These are phyloP conservation scores for Penicillium sp. DNA, from an alignment of 2,329 filamentous ascomycete genomes.

Conservation along the genomic window DNA sequence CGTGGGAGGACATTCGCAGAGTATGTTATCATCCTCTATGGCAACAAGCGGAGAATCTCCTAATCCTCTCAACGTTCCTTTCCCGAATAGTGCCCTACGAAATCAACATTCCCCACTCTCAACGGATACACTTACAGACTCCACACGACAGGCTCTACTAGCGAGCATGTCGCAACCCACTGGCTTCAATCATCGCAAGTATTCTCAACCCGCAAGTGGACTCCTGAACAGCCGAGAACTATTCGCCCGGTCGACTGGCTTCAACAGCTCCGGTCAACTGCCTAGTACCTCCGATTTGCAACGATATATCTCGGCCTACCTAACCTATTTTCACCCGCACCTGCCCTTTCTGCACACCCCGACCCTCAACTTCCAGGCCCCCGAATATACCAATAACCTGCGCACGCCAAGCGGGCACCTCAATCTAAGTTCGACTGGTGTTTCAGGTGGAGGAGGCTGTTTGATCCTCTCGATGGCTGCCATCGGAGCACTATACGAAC, in stretches of 20 bases:
- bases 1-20: conserved; percentile 62
- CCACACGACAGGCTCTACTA: conserved; percentile 63
- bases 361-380: conserved; percentile 84
- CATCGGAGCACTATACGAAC: conserved; percentile 83
- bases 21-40: conserved; percentile 50
- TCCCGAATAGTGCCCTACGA: conserved; percentile 61
- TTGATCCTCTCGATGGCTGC: conserved; percentile 84
- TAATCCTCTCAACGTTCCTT: conserved; percentile 48
- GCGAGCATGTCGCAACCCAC: conserved; percentile 61
- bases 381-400: conserved; percentile 61
- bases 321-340: conserved; percentile 91
- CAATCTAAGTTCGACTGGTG: conserved; percentile 54
- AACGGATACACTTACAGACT: conserved; percentile 66
- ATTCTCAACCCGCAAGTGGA: conserved; percentile 58
- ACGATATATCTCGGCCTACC: conserved; percentile 85
- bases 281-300: conserved; percentile 84
- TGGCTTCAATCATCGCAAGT: conserved; percentile 58
- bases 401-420: conserved; percentile 56
- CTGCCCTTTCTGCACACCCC: conserved; percentile 91
- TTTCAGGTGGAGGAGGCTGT: conserved; percentile 78
- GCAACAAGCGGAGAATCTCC: conserved; percentile 45
- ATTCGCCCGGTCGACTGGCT: conserved; percentile 34
- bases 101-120: conserved; percentile 61
- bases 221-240: conserved; percentile 43
- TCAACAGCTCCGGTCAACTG: conserved; percentile 54